phyloP scores from a whole-genome alignment of 352 stramenopile genomes.

The Phytopythium sindhum region DNA sequence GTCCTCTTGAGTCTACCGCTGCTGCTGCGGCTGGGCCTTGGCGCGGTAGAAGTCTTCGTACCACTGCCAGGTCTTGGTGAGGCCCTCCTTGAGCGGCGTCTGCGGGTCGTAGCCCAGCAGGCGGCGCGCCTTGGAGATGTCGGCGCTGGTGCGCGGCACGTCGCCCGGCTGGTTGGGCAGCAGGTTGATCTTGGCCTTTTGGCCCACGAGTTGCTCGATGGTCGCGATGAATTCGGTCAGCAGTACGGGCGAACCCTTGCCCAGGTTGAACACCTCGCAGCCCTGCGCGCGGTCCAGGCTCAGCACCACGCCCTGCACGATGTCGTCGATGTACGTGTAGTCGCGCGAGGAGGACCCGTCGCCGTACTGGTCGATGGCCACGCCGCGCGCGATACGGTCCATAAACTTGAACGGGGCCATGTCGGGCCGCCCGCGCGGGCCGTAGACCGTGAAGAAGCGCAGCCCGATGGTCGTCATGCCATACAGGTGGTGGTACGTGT shows the following conservation, averaged over 20 bases:
- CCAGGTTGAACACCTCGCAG: conserved; percentile 97
- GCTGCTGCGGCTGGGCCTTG: neutral
- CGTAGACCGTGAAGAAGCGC: conserved; percentile 99
- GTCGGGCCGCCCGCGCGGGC: conserved; percentile 93
- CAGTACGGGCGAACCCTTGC: conserved; percentile 92
- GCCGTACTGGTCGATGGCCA: conserved; percentile 96
- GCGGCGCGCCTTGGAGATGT: conserved; percentile 93
- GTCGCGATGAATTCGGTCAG: conserved; percentile 95
- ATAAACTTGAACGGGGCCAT: conserved; percentile 99
- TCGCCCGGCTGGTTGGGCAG: conserved; percentile 96
- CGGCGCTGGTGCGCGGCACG: conserved; percentile 94
- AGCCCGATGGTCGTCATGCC: conserved; percentile 93
- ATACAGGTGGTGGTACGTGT: conserved; percentile 98
- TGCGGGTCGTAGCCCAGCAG: conserved; percentile 94
- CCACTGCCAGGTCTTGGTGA: conserved; percentile 92
- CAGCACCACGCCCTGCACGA: conserved; percentile 93
- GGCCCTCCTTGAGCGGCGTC: conserved; percentile 91
- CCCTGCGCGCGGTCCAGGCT: conserved; percentile 63
- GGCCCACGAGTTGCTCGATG: conserved; percentile 92
- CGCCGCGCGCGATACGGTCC: conserved; percentile 89
- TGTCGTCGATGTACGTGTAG: conserved; percentile 99
- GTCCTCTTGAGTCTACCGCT: neutral
- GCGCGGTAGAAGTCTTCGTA: conserved; percentile 54
- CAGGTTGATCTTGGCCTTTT: conserved; percentile 92
- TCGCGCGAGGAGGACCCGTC: conserved; percentile 94